These are phyloP conservation scores for Populus alba DNA, from an alignment of 345 rosid species.

Conservation along the genomic window DNA sequence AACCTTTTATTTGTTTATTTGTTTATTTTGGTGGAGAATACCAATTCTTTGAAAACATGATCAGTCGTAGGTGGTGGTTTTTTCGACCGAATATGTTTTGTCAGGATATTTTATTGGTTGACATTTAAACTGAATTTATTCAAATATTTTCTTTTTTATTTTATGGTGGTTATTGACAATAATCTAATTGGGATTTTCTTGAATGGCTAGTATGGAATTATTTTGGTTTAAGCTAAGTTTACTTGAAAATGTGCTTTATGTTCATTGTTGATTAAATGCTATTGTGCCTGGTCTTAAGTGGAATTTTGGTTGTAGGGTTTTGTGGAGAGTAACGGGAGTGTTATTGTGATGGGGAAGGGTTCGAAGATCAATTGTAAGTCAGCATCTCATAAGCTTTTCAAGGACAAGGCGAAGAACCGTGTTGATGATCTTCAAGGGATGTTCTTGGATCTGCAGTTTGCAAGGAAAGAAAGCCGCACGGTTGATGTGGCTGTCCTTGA, in stretches of 20 bases:
- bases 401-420: slow-evolving; percentile 92
- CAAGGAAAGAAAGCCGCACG: slow-evolving; percentile 81
- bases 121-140: background rate
- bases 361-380: slow-evolving; percentile 83
- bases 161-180: background rate
- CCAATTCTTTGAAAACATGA: background rate
- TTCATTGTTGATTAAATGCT: background rate
- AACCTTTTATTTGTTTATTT: background rate
- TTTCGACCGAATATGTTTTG: background rate
- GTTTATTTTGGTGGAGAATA: background rate
- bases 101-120: background rate
- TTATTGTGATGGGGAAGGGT: slow-evolving; percentile 71
- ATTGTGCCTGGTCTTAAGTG: background rate
- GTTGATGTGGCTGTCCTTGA: slow-evolving; percentile 72
- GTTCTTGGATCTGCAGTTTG: slow-evolving; percentile 85
- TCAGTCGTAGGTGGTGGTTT: background rate
- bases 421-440: slow-evolving; percentile 96
- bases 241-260: background rate
- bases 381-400: slow-evolving; percentile 88
- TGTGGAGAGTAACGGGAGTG: slow-evolving; percentile 4
- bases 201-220: background rate
- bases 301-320: slow-evolving; percentile 4
- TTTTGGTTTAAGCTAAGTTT: background rate
- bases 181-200: background rate
- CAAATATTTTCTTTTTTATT: background rate